Conservation (phyloP, 352 stramenopile species). For the Lagenidium sp. region DNA sequence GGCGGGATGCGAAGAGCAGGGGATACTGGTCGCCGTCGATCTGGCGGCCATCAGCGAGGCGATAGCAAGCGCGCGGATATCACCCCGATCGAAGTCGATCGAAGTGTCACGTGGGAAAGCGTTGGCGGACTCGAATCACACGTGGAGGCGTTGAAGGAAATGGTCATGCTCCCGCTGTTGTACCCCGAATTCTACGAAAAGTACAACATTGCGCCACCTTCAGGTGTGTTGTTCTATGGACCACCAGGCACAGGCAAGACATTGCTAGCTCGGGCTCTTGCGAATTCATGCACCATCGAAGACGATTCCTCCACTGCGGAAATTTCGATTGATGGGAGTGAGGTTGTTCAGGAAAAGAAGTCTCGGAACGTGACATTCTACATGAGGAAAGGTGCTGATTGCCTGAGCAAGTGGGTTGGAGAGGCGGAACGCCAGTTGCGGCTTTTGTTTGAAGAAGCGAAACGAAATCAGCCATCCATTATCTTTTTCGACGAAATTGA, state of each 20-base stretch:
- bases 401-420: constrained; percentile 89
- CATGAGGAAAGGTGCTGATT: constrained; percentile 91
- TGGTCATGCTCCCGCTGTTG: constrained; percentile 89
- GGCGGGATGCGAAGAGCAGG: constrained; percentile 65
- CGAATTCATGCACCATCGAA: constrained; percentile 72
- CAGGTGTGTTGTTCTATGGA: constrained; percentile 85
- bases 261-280: constrained; percentile 80
- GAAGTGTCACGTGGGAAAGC: constrained; percentile 78
- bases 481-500: constrained; percentile 96
- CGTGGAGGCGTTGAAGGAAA: constrained; percentile 89
- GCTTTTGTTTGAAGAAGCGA: constrained; percentile 88
- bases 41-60: constrained; percentile 1
- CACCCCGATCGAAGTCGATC: constrained; percentile 72
- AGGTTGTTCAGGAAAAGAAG: constrained; percentile 10
- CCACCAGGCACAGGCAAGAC: constrained; percentile 92
- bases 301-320: constrained; percentile 10
- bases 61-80: constrained; percentile 56
- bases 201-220: constrained; percentile 78
- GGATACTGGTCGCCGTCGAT: constrained; percentile 10
- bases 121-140: constrained; percentile 80
- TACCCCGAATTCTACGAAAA: constrained; percentile 92
- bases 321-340: constrained; percentile 8
- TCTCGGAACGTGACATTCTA: constrained; percentile 87
- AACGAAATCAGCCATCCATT: constrained; percentile 86
- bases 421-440: constrained; percentile 88